phyloP scores from a whole-genome alignment of 2,329 filamentous ascomycete species.

The Elsinoe batatas region DNA sequence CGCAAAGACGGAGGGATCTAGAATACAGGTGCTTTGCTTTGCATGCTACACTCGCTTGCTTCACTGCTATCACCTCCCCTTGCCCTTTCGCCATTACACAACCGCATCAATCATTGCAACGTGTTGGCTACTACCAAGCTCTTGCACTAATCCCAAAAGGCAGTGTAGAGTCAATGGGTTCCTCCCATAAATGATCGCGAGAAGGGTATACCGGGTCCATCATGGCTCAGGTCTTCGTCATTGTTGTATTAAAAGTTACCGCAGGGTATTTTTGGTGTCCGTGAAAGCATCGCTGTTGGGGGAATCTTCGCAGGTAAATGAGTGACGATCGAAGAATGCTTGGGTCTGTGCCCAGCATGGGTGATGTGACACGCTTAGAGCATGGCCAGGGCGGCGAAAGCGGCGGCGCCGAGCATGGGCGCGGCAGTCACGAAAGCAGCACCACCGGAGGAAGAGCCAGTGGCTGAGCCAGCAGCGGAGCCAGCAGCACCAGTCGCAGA shows the following conservation, averaged over 20 bases:
- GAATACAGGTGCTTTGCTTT: background rate
- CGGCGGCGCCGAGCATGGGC: constrained; percentile 27
- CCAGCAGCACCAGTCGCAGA: constrained; percentile 13
- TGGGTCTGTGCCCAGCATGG: background rate
- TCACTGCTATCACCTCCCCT: background rate
- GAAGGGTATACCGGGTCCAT: background rate
- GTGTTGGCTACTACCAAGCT: background rate
- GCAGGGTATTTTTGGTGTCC: constrained; percentile 2
- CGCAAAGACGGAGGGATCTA: background rate
- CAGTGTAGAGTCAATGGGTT: no score
- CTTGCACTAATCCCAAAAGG: background rate
- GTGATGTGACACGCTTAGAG: constrained; percentile 9
- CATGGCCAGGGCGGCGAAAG: constrained; percentile 35
- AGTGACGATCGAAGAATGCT: constrained; percentile 7
- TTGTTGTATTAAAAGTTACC: constrained; percentile 7
- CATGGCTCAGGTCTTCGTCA: background rate
- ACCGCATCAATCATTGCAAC: constrained; percentile 2
- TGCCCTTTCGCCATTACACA: background rate
- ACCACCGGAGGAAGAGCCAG: constrained; percentile 14
- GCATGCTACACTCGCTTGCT: no score
- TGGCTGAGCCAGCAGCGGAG: constrained; percentile 14
- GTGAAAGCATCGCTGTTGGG: constrained; percentile 8
- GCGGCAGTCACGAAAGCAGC: constrained; percentile 25
- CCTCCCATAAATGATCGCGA: background rate
- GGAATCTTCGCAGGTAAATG: constrained; percentile 11